These are phyloP conservation scores for Angophora floribunda DNA, from an alignment of 345 rosid genomes.

Conservation along the genomic window DNA sequence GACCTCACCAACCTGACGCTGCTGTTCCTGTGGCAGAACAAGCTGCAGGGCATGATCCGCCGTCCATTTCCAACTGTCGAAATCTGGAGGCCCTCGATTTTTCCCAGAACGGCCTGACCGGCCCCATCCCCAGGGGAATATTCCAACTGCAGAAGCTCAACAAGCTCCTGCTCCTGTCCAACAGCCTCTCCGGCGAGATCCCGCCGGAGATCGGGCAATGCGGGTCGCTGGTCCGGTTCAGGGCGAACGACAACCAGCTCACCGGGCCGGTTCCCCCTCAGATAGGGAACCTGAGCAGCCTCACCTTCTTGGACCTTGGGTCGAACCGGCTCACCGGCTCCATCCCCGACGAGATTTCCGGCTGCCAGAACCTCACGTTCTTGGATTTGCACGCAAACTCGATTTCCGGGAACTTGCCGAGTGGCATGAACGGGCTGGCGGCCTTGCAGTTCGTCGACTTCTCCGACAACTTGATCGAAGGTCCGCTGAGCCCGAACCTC, in stretches of 20 bases:
- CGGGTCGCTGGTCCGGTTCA: slow-evolving; percentile 51
- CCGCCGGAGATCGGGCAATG: slow-evolving; percentile 68
- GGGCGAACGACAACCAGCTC: slow-evolving; percentile 49
- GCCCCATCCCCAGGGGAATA: slow-evolving; percentile 66
- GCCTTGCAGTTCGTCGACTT: slow-evolving; percentile 54
- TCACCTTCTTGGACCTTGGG: slow-evolving; percentile 71
- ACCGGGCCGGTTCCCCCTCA: slow-evolving; percentile 48
- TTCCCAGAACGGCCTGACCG: slow-evolving; percentile 61
- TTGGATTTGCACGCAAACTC: slow-evolving; percentile 78
- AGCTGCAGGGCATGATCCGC: slow-evolving; percentile 61
- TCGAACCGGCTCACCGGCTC: slow-evolving; percentile 55
- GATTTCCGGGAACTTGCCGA: slow-evolving; percentile 51
- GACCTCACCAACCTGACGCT: slow-evolving; percentile 50
- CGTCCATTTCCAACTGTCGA: slow-evolving; percentile 48
- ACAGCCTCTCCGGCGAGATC: slow-evolving; percentile 51
- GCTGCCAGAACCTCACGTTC: slow-evolving; percentile 59
- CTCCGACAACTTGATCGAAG: slow-evolving; percentile 50
- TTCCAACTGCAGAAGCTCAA: slow-evolving; percentile 56
- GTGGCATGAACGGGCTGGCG: slow-evolving; percentile 29
- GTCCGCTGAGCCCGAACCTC: slow-evolving; percentile 42
- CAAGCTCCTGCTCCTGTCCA: slow-evolving; percentile 74
- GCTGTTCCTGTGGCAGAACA: slow-evolving; percentile 78
- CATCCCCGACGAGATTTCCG: slow-evolving; percentile 46
- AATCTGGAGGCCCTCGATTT: slow-evolving; percentile 73
- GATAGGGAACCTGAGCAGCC: slow-evolving; percentile 44